Conservation (phyloP, 176 grass and related monocot genomes). For the Urochloa ruziziensis region DNA sequence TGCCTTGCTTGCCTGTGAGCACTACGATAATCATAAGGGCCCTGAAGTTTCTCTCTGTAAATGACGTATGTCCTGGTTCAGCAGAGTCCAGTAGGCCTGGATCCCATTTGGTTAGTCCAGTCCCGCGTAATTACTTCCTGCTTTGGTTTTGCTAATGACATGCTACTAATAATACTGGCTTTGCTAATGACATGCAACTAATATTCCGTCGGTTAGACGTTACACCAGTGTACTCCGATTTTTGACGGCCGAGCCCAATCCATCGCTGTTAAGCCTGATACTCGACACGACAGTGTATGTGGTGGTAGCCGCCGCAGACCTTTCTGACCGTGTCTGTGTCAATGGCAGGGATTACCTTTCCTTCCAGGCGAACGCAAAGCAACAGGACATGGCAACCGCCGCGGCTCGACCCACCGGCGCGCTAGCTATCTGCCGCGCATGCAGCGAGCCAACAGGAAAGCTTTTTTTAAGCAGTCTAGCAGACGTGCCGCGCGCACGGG, state of each 20-base stretch:
- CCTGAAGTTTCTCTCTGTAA: background rate
- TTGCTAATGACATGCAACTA: background rate
- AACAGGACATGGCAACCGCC: background rate
- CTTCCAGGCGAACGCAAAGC: background rate
- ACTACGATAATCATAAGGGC: background rate
- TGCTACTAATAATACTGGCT: background rate
- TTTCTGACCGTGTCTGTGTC: background rate
- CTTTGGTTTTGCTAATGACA: background rate
- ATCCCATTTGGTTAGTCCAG: background rate
- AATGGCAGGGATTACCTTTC: background rate
- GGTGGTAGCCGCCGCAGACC: background rate
- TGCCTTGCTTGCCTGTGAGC: background rate
- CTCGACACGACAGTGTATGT: background rate
- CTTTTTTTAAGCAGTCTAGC: background rate
- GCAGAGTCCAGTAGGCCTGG: background rate
- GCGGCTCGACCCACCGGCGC: background rate
- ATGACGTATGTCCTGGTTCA: background rate
- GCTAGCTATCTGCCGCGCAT: background rate
- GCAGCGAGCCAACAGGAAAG: slow-evolving; percentile 22
- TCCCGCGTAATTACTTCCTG: background rate
- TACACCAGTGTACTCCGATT: background rate
- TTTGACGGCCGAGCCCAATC: background rate
- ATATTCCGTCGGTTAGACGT: slow-evolving; percentile 7
- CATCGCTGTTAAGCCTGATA: background rate
- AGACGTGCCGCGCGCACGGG: background rate